Conservation (phyloP, 2,329 filamentous ascomycete genomes). For the Claviceps monticola region DNA sequence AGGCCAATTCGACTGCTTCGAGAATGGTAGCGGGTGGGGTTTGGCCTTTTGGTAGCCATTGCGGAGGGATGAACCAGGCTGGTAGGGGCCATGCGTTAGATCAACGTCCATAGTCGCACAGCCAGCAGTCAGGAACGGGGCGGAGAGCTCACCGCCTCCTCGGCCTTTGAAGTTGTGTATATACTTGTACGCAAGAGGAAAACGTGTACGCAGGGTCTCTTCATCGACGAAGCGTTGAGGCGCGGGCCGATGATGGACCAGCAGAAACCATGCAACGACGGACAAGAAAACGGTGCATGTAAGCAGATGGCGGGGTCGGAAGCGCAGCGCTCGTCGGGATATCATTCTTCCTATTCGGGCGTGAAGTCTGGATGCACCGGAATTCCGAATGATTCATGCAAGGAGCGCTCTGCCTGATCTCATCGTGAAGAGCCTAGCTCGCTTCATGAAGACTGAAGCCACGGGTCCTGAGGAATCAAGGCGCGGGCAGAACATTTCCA, state of each 20-base stretch:
- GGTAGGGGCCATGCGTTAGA: background rate
- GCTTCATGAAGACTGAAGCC: background rate
- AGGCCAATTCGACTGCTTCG: constrained; percentile 2
- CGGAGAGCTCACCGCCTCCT: background rate
- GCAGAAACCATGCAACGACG: background rate
- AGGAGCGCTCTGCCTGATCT: background rate
- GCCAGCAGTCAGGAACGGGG: background rate
- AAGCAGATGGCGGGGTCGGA: background rate
- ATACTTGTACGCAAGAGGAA: background rate
- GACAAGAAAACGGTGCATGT: background rate
- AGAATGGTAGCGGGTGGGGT: background rate
- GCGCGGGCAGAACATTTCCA: background rate
- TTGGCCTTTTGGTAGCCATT: constrained; percentile 1
- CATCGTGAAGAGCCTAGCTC: background rate
- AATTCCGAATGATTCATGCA: background rate
- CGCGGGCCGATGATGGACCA: background rate
- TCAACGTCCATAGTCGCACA: background rate
- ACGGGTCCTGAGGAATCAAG: background rate
- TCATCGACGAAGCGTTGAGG: background rate
- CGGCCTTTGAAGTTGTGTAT: background rate
- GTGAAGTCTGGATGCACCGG: background rate
- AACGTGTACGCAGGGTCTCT: background rate
- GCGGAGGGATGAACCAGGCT: constrained; percentile 3
- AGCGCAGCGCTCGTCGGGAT: background rate
- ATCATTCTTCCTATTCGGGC: background rate